These are phyloP conservation scores for Capronia epimyces DNA, from an alignment of 2,329 filamentous ascomycete genomes.

Conservation along the genomic window DNA sequence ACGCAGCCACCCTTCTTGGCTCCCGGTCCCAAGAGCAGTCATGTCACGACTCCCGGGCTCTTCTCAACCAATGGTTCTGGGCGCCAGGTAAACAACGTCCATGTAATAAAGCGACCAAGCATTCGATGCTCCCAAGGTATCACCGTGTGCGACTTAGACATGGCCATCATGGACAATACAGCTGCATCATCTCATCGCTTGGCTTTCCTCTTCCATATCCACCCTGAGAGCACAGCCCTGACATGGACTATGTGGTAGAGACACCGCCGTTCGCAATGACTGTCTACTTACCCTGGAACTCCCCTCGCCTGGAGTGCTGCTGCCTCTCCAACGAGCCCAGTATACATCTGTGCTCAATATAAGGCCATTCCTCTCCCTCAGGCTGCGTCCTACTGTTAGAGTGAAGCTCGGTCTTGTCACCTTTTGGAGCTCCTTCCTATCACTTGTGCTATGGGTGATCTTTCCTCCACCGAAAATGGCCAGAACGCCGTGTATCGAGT, in stretches of 20 bases:
- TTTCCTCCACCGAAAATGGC: conserved; percentile 4
- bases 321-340: not conserved
- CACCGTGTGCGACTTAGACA: not conserved
- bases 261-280: not conserved
- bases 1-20: conserved; percentile 9
- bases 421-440: conserved; percentile 4
- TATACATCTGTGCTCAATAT: not conserved
- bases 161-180: not conserved
- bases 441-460: conserved; percentile 1
- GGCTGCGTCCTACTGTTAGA: not conserved
- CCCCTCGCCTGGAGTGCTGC: not conserved
- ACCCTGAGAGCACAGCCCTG: not conserved
- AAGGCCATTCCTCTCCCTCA: not conserved
- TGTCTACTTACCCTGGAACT: not conserved
- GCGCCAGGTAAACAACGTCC: not conserved
- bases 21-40: not conserved
- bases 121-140: not conserved
- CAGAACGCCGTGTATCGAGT: conserved; percentile 1
- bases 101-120: not conserved
- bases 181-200: not conserved
- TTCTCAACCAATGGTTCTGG: not conserved
- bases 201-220: not conserved
- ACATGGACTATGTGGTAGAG: not conserved
- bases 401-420: not conserved
- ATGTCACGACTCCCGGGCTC: not conserved